A percentile compares a stretch with the other conserved stretches of the same genome.
Conservation (phyloP, 2,329 filamentous ascomycete genomes). For the Calonectria ilicicola region DNA sequence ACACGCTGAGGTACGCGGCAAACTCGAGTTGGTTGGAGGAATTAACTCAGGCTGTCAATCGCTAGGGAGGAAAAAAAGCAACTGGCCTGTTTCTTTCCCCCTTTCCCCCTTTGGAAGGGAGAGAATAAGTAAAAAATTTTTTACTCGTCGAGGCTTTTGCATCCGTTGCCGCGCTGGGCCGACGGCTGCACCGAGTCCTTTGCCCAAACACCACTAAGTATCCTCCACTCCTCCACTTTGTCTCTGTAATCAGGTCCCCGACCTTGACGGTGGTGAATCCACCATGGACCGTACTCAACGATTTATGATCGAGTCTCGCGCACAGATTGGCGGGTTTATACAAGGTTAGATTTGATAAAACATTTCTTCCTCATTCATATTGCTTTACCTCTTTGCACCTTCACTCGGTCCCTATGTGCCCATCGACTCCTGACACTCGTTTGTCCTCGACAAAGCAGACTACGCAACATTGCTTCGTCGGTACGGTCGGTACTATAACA, state of each 20-base stretch:
- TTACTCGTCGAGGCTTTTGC: background rate
- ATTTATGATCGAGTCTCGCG: slow-evolving; percentile 37
- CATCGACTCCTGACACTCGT: slow-evolving; percentile 36
- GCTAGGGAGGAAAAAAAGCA: background rate
- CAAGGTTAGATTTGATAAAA: slow-evolving; percentile 41
- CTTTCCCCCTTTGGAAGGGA: background rate
- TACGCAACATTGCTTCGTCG: slow-evolving; percentile 34
- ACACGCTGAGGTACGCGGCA: background rate
- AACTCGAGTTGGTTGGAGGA: background rate
- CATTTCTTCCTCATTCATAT: background rate
- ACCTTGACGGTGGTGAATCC: slow-evolving; percentile 23
- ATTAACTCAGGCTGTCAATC: background rate
- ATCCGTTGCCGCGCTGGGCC: background rate
- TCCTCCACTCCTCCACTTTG: slow-evolving; percentile 30
- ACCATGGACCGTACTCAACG: slow-evolving; percentile 39
- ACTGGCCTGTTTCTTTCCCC: background rate
- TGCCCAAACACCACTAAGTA: slow-evolving; percentile 16
- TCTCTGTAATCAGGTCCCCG: slow-evolving; percentile 32
- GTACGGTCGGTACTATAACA: background rate
- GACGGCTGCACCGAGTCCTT: background rate
- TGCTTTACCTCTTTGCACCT: background rate
- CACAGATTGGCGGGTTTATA: slow-evolving; percentile 31
- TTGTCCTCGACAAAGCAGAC: slow-evolving; percentile 38
- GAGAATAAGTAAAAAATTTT: background rate
- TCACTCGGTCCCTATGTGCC: slow-evolving; percentile 15